Conservation (phyloP, 2,329 filamentous ascomycete genomes). For the Trichoderma oligosporum region DNA sequence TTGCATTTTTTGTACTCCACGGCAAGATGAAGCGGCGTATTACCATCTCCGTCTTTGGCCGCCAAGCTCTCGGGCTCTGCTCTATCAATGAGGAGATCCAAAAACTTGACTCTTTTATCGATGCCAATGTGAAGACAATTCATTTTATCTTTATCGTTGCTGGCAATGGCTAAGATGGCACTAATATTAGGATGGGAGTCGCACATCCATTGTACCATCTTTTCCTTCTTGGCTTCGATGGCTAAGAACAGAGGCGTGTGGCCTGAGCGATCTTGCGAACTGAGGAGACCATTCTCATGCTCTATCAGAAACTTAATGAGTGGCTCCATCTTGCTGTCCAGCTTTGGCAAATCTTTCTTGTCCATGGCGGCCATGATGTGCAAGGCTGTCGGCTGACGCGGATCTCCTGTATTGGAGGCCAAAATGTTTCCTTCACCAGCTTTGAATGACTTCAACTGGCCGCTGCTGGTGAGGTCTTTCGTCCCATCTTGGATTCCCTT, state of each 20-base stretch:
- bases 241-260: constrained; percentile 18
- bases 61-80: constrained; percentile 19
- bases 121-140: constrained; percentile 20
- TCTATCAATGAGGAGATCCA: constrained; percentile 21
- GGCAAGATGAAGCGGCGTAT: constrained; percentile 26
- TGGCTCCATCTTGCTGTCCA: constrained; percentile 23
- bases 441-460: constrained; percentile 16
- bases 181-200: constrained; percentile 12
- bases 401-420: constrained; percentile 19
- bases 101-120: constrained; percentile 23
- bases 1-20: constrained; percentile 25
- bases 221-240: constrained; percentile 19
- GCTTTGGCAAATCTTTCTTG: constrained; percentile 21
- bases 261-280: constrained; percentile 9
- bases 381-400: constrained; percentile 20
- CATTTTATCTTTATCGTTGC: constrained; percentile 15
- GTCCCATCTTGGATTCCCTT: constrained; percentile 15
- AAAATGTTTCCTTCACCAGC: constrained; percentile 17
- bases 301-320: constrained; percentile 17
- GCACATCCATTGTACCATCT: constrained; percentile 22
- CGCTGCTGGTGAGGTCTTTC: constrained; percentile 12
- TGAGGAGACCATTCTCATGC: constrained; percentile 11
- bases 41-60: constrained; percentile 19
- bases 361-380: constrained; percentile 23
- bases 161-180: constrained; percentile 17